Evolutionary conservation across 768 basidiomycete genomes (phyloP), one percentile per base, ranked within the genome.

Genomic region (Pulveroboletus sp.): DNA sequence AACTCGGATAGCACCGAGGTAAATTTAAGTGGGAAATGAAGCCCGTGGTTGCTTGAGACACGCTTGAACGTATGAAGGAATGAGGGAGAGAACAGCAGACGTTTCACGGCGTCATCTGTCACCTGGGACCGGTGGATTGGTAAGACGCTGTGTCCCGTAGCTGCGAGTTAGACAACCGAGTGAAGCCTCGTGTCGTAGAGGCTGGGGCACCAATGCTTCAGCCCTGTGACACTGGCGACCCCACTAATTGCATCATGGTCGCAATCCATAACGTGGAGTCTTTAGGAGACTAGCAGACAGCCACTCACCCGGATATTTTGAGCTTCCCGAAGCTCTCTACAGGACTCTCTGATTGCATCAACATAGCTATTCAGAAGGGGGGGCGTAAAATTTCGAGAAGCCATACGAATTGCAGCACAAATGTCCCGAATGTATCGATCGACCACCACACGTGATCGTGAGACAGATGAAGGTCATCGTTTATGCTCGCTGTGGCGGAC

Each of bases 1-100:
- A 95, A 73, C 68, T 95, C 92, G 38, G 85, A 79, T 5, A 81
- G 69, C 17, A 76, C 67, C 0, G 86, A 84, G 33, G 86, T 73
- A 58, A 93, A 95, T 3, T 84, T 83, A 44, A 95, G 78, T 2
- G 92, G 92, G 50, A 94, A 73, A 6, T 79, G 72, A 43, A 91
- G 73, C 27, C 89, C 89, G 67, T 92, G 88, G 15, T 75, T 67
- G 14, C 67, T 60, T 8, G 82, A 82, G 3, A 87, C 77, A 44
- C 81, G 77, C 50, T 77, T 70, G 66, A 83, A 87, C 2, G 83
- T 80, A 37, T 69, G 66, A 8, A 72, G 75, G 62, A 91, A 88
- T 1, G 82, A 75, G 9, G 81, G 73, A 6, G 88, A 88, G 33
- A 73, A 67, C 13, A 93, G 63, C 17, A 92, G 71, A 13, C 81